Base-by-base conservation (phyloP, 179 eudicot species). In the Spergularia azorica region DNA sequence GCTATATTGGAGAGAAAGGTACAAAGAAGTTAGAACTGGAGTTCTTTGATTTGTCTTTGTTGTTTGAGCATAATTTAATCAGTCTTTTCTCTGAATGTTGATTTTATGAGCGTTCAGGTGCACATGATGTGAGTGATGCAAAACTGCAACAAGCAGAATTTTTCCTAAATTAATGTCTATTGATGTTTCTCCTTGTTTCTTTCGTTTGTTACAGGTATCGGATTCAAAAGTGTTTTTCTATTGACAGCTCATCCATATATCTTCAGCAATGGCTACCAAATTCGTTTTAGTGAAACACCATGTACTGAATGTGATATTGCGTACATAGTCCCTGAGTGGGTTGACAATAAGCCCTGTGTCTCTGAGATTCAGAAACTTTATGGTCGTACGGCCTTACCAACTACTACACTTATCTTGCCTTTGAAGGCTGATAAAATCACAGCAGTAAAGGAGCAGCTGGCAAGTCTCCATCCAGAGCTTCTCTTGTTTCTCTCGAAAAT, bases 1-100 rank as follows among this genome's bases (percentile, higher is more conserved):
- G 94, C 15, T 91, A 86, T 65, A 91, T 91, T 39, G 94, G 94
- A 61, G 94, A 91, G 68, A 91, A 91, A 90, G 96, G 95, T 88
- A 82, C 57, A 56, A n/a, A n/a, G n/a, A n/a, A n/a, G n/a, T n/a
- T 67, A 46, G 38, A 43, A 71, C 46, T 56, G 12, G 52, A 43
- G 15, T 48, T 48, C 7, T 57, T 6, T 13, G 12, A 57, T 57
- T 14, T 9, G n/a, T 14, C 61, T 57, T 6, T 56, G 0, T 7
- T 41, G 5, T 41, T 41, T 41, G 43, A 16, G 52, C 20, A 39
- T 36, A n/a, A 68, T 7, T 1, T 43, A 20, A 21, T 17, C 6
- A 48, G 55, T 26, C 56, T 68, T 32, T 68, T 59, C 5, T 2
- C 43, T 41, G 43, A 41, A 41, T 41, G 43, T 41, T 5, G n/a